phyloP scores from a whole-genome alignment of 2,329 filamentous ascomycete genomes.

The Aspergillus ochraceoroseus region DNA sequence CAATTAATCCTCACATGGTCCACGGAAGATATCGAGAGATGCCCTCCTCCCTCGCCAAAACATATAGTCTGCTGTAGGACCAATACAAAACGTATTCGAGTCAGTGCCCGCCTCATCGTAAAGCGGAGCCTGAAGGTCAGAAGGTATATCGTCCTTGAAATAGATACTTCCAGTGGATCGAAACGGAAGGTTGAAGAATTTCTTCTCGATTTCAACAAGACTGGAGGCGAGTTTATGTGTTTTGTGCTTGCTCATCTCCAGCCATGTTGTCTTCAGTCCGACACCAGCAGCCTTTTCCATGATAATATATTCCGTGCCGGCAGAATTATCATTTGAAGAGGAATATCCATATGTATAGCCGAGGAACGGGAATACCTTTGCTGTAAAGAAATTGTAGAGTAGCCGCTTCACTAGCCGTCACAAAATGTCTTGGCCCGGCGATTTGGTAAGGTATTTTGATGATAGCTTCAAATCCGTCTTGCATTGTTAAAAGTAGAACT shows the following conservation, averaged over 20 bases:
- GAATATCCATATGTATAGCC: slow-evolving; percentile 18
- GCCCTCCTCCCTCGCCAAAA: slow-evolving; percentile 16
- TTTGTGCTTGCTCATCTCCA: slow-evolving; percentile 5
- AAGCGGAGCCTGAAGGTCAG: no score
- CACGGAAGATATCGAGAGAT: slow-evolving; percentile 8
- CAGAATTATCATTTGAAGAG: slow-evolving; percentile 14
- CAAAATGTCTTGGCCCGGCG: slow-evolving; percentile 12
- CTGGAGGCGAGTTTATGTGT: slow-evolving; percentile 13
- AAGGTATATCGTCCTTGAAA: not conserved
- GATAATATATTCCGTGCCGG: slow-evolving; percentile 22
- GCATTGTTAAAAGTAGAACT: slow-evolving; percentile 14
- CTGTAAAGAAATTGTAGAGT: slow-evolving; percentile 16
- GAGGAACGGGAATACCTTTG: slow-evolving; percentile 13
- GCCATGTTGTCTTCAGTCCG: slow-evolving; percentile 1
- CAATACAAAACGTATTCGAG: slow-evolving; percentile 14
- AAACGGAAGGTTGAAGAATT: slow-evolving; percentile 16
- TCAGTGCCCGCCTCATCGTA: slow-evolving; percentile 1
- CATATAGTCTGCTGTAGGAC: slow-evolving; percentile 15
- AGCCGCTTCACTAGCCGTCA: slow-evolving; percentile 19
- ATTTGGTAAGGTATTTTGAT: slow-evolving; percentile 15
- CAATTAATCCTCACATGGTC: slow-evolving; percentile 16
- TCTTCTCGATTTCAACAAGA: slow-evolving; percentile 16
- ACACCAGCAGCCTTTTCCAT: slow-evolving; percentile 20
- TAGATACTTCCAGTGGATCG: slow-evolving; percentile 14
- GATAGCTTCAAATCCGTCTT: slow-evolving; percentile 17